Evolutionary conservation across 371 early-diverging fungal genomes (phyloP).

Genomic region (Mucor plumbeus): DNA sequence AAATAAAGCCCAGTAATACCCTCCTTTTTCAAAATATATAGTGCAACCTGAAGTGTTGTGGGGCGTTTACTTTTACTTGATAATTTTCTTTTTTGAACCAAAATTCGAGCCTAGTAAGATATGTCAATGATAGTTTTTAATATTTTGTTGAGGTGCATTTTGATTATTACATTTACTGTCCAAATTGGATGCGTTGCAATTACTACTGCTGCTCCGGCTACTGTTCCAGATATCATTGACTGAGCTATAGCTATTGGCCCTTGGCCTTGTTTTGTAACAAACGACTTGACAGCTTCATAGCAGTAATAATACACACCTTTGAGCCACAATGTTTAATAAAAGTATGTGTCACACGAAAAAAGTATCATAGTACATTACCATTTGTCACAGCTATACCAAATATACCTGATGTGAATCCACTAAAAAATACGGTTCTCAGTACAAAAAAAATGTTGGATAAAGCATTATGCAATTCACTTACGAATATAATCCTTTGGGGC

Average conservation of each 20-base stretch:
- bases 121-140: background rate
- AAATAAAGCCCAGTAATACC: constrained; percentile 85
- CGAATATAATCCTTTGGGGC: constrained; percentile 86
- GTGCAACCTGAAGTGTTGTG: constrained; percentile 48
- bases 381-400: constrained; percentile 96
- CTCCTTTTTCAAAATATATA: constrained; percentile 82
- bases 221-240: constrained; percentile 84
- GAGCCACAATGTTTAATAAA: background rate
- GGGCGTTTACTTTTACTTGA: constrained; percentile 38
- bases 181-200: constrained; percentile 91
- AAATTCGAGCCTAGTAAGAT: constrained; percentile 58
- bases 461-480: constrained; percentile 43
- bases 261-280: constrained; percentile 9
- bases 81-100: constrained; percentile 55
- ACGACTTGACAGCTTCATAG: constrained; percentile 84
- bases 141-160: too few relatives aligned
- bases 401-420: constrained; percentile 90
- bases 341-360: constrained; percentile 9
- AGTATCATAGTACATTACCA: constrained; percentile 47
- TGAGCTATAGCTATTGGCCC: constrained; percentile 68
- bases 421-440: constrained; percentile 28
- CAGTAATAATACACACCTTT: constrained; percentile 89
- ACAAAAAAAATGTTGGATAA: background rate
- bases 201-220: constrained; percentile 82
- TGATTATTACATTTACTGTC: constrained; percentile 80